phyloP scores from a whole-genome alignment of 108 stramenopile species.

The Nitzschia palea region DNA sequence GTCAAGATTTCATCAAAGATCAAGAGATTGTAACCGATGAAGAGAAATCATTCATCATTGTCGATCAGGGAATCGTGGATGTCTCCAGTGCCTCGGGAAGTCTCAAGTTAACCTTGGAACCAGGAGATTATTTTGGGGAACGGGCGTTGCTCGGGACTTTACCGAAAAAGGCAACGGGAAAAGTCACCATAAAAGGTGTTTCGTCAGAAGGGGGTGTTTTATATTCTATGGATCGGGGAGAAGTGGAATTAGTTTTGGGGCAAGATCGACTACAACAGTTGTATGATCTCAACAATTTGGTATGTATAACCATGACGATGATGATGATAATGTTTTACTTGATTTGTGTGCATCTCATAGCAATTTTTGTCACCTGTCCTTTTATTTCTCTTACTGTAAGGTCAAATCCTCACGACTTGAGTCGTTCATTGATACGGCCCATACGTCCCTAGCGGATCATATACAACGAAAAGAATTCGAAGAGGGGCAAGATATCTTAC shows the following conservation, averaged over 20 bases:
- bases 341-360: too few species aligned
- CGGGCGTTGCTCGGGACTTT: slow-evolving; percentile 44
- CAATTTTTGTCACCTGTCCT: too few species aligned
- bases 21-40: slow-evolving; percentile 52
- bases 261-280: slow-evolving; percentile 14
- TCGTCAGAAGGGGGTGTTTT: slow-evolving; percentile 20
- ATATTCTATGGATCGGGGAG: slow-evolving; percentile 36
- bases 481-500: slow-evolving; percentile 3
- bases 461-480: not conserved
- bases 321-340: too few species aligned
- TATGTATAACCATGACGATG: too few species aligned
- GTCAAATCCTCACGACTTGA: too few species aligned
- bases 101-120: slow-evolving; percentile 5
- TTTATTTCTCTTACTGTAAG: too few species aligned
- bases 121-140: slow-evolving; percentile 62
- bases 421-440: too few species aligned
- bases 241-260: slow-evolving; percentile 55
- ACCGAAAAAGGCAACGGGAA: slow-evolving; percentile 31
- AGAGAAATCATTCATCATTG: slow-evolving; percentile 56
- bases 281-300: slow-evolving; percentile 11
- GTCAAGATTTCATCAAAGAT: slow-evolving; percentile 31
- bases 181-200: not conserved
- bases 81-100: slow-evolving; percentile 20
- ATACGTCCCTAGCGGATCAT: not conserved
- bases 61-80: slow-evolving; percentile 52